These are phyloP conservation scores for Penicillium angulare DNA, from an alignment of 495 filamentous ascomycete genomes.

Conservation along the genomic window DNA sequence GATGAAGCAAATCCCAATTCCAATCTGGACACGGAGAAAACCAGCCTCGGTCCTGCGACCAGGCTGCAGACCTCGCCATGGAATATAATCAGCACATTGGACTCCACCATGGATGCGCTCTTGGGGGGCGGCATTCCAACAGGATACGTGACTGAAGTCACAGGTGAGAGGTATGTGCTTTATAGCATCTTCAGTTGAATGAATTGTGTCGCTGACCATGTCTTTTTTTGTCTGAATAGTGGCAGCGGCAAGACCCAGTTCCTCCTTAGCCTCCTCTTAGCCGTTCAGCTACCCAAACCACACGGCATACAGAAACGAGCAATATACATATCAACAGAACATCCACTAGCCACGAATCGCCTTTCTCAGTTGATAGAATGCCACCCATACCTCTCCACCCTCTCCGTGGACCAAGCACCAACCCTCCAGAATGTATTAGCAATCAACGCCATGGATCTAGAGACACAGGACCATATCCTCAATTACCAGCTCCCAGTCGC, in stretches of 20 bases:
- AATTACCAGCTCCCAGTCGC: conserved; percentile 86
- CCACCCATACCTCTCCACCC: conserved; percentile 58
- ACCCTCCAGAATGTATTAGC: conserved; percentile 69
- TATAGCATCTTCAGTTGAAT: neutral
- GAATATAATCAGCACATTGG: conserved; percentile 75
- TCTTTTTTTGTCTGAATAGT: conserved; percentile 45
- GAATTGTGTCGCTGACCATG: conserved; percentile 19
- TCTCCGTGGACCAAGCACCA: conserved; percentile 49
- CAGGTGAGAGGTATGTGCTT: conserved; percentile 72
- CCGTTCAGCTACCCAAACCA: conserved; percentile 74
- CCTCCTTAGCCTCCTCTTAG: conserved; percentile 79
- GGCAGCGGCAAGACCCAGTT: conserved; percentile 96
- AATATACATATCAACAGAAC: conserved; percentile 95
- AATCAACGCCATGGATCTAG: conserved; percentile 86
- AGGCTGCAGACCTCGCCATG: conserved; percentile 42
- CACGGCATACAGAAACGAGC: conserved; percentile 66
- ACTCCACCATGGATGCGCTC: conserved; percentile 67
- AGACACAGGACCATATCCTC: conserved; percentile 93
- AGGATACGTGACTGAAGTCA: conserved; percentile 84
- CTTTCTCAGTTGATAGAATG: conserved; percentile 71
- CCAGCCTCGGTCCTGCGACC: conserved; percentile 23
- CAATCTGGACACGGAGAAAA: conserved; percentile 9
- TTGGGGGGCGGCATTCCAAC: conserved; percentile 83
- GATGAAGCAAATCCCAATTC: conserved; percentile 28
- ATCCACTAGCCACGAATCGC: conserved; percentile 74